Evolutionary conservation across 371 early-diverging fungal species (phyloP).

Genomic region (Mucor indicus): DNA sequence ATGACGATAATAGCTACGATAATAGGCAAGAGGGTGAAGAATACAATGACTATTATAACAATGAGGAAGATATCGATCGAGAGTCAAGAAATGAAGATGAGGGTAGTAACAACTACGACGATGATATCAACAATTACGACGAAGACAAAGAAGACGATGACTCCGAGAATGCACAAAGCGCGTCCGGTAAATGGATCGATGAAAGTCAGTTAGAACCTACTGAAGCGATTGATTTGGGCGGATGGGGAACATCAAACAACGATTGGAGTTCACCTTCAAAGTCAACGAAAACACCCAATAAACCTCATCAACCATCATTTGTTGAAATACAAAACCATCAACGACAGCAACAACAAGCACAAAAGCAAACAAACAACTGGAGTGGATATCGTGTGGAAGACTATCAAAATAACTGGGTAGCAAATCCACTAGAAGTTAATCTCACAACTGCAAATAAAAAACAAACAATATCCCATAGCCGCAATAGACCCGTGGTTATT

Average conservation of each 20-base stretch:
- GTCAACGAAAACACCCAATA: background rate
- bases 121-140: background rate
- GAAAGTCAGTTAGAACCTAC: background rate
- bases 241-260: conserved; percentile 19
- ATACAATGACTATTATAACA: background rate
- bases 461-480: background rate
- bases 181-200: background rate
- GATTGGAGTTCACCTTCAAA: background rate
- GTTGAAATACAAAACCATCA: background rate
- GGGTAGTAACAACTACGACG: background rate
- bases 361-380: background rate
- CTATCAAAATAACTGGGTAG: conserved; percentile 1
- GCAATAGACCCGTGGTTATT: background rate
- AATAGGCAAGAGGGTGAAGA: background rate
- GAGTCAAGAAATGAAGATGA: background rate
- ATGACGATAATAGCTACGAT: background rate
- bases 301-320: background rate
- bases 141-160: background rate
- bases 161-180: background rate
- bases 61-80: conserved; percentile 1
- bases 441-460: background rate
- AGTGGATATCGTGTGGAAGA: background rate
- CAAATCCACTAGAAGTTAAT: background rate
- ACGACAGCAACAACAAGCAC: conserved; percentile 1
- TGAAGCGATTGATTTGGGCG: conserved; percentile 17